Evolutionary conservation across 1,139 yeast genomes (phyloP), one percentile per base, ranked within the genome.

Genomic region (Yamadazyma songkhlaensis): DNA sequence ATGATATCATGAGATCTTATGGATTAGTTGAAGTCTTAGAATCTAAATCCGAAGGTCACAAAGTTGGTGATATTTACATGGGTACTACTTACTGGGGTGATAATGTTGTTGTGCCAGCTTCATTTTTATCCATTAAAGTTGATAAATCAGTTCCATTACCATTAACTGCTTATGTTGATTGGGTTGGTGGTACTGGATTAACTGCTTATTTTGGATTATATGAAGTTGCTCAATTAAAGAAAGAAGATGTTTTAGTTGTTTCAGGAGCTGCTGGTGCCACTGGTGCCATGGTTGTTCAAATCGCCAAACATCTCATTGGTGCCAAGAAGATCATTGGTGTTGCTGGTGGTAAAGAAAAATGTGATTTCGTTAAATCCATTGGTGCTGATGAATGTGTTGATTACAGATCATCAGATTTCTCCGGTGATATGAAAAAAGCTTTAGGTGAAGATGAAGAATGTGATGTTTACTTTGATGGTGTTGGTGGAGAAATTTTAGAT

Each of bases 241-340:
- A 60, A 31, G 68, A 63, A 22, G 51, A 54, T 29, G 48, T 42
- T 15, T 56, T 66, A 8, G 72, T 77, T 38, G 67, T 81, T 25
- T 75, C 84, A 21, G 87, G 85, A 40, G 88, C 88, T 17, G 75
- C 84, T 6, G 74, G 89, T 44, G 86, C 86, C 21, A 81, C 82
- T 26, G 88, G 89, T 22, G 67, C 79, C n/a, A 59, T 72, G 39
- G 79, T 68, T 25, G 75, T 79, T 29, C 87, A 81, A 55, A 51
- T 81, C 22, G 82, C 86, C 34, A 67, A 78, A 44, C 62, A 74
- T 38, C 54, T 77, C 10, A 63, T 74, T 49, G 75, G 76, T 34
- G 81, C 81, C 25, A 59, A 65, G 37, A 74, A 67, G 46, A 83
- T 82, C 25, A 67, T 81, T 53, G 88, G 84, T 38, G 71, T 81